A percentile compares a stretch with the other conserved stretches of the same genome.
Evolutionary conservation across 1,139 yeast species (phyloP).

Genomic region (Pichia inconspicua): DNA sequence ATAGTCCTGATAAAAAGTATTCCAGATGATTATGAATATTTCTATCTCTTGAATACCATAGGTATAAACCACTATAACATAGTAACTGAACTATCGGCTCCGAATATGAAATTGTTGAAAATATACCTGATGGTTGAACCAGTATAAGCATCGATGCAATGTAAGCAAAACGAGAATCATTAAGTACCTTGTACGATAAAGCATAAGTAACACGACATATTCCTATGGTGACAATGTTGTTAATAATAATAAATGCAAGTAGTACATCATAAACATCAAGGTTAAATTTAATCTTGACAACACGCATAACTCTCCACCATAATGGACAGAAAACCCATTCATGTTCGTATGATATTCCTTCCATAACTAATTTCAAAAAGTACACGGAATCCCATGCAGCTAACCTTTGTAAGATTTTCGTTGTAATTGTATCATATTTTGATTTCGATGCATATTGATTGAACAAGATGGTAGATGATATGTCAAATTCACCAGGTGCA

Average conservation of each 20-base stretch:
- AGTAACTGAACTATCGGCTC: conserved; percentile 69
- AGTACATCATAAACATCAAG: conserved; percentile 36
- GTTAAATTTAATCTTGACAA: conserved; percentile 22
- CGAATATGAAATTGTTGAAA: conserved; percentile 66
- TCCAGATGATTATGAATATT: neutral
- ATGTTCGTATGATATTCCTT: conserved; percentile 62
- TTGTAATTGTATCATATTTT: conserved; percentile 5
- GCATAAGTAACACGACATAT: conserved; percentile 45
- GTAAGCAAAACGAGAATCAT: conserved; percentile 24
- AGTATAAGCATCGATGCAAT: conserved; percentile 43
- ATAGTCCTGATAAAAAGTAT: conserved; percentile 50
- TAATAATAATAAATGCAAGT: conserved; percentile 36
- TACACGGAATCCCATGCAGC: conserved; percentile 85
- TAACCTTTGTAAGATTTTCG: conserved; percentile 37
- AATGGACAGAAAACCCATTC: conserved; percentile 82
- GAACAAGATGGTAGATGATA: conserved; percentile 22
- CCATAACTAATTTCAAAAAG: conserved; percentile 49
- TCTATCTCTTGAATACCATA: conserved; percentile 16
- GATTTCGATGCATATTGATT: conserved; percentile 12
- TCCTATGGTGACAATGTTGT: conserved; percentile 47
- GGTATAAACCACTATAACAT: conserved; percentile 50
- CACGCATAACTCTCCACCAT: conserved; percentile 53
- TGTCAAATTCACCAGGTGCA: conserved; percentile 38
- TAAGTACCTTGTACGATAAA: conserved; percentile 21
- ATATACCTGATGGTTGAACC: conserved; percentile 74